These are phyloP conservation scores for Neurospora sp. DNA, from an alignment of 2,329 filamentous ascomycete species.

Conservation along the genomic window DNA sequence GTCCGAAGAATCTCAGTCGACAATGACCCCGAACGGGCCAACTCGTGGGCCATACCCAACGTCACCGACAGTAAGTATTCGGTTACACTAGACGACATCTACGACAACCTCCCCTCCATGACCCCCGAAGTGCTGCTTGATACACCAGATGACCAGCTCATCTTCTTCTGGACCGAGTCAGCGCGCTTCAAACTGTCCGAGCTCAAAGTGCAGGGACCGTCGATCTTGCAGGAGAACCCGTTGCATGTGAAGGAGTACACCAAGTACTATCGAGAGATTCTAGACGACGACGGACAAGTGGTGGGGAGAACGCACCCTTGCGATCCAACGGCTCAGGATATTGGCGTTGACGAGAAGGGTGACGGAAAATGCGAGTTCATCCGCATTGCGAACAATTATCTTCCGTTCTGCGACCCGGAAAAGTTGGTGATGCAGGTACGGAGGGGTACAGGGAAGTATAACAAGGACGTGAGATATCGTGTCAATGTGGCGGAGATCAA, in stretches of 20 bases:
- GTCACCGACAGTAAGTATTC: neutral
- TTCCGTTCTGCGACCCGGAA: neutral
- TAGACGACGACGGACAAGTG: neutral
- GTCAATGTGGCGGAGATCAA: neutral
- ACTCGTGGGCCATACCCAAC: neutral
- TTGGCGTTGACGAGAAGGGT: neutral
- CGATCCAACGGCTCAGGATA: neutral
- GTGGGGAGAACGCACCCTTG: neutral
- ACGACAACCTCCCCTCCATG: neutral
- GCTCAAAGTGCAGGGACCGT: neutral
- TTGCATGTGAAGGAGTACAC: neutral
- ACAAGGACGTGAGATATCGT: neutral
- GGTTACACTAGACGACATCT: neutral
- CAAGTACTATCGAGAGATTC: neutral
- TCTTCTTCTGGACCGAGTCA: neutral
- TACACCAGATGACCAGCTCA: neutral
- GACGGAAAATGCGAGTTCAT: neutral
- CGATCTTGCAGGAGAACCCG: neutral
- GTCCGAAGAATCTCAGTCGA: neutral
- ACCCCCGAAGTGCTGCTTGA: neutral
- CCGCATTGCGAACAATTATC: neutral
- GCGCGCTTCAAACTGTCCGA: neutral
- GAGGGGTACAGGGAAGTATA: neutral
- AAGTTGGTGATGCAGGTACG: neutral
- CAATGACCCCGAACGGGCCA: neutral